Base-by-base conservation (phyloP, 2,329 filamentous ascomycete species). In the Hyphodiscus sp. region DNA sequence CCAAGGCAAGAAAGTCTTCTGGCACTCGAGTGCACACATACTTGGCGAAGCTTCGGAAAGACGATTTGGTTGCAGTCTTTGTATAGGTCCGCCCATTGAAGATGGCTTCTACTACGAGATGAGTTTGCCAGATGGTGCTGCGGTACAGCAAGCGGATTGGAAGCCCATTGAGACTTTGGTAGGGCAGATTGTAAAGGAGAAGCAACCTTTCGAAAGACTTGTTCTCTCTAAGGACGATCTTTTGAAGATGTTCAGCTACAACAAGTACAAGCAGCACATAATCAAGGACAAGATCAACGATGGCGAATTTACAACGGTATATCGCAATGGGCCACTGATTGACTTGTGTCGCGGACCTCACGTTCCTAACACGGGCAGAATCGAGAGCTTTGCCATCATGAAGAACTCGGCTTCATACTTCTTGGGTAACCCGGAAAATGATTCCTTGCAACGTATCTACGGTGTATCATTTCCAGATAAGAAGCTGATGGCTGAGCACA, bases 61-160 rank as follows among this genome's bases (percentile, higher is more conserved):
- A 67, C 82, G 91, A 65, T 99, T 91, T 68, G 89, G 91, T 56
- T 96, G 92, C 73, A 86, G 89, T 64, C 81, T 96, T 45, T 96
- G 91, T 71, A 95, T 96, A 69, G 94, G 94, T 20, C 94, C 94
- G 33, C 94, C 90, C 10, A 91, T 92, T 45, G 83, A 91, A 50
- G 86, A 91, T 70, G 92, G 91, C 41, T 96, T 96, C 78, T 96
- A 96, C 79, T 97, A 96, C 72, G 90, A 97, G 73, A 96, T 97
- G 91, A 87, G 87, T 30, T 77, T 89, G 45, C 82, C 87, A 46
- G 85, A 86, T 41, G 83, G 85, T 52, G 75, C 73, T 67, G 83
- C 77, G 66, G 88, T 96, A 42, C 82, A 85, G 54, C 78, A 86
- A 61, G 72, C 78, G 53, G 94, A 97, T 72, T 91, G 90, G 81